Conservation (phyloP, 2,329 filamentous ascomycete genomes). For the Biscogniauxia sp. region DNA sequence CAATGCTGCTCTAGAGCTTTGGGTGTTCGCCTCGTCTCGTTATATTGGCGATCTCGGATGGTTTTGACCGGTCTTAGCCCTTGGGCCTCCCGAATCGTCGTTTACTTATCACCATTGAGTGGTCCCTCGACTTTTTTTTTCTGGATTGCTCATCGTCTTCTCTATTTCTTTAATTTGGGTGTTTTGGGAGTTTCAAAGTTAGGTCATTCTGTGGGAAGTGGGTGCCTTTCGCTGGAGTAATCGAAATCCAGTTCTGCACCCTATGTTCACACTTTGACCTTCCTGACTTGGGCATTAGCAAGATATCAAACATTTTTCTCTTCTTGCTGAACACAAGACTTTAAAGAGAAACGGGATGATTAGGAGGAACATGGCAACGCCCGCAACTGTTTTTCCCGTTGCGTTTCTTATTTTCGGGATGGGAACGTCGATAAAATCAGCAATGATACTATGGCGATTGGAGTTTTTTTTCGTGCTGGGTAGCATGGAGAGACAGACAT, state of each 20-base stretch:
- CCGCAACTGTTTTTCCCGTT: conserved; percentile 1
- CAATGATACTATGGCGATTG: neutral
- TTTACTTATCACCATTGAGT: neutral
- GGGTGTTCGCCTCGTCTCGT: conserved; percentile 2
- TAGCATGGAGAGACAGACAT: neutral
- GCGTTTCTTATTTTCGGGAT: neutral
- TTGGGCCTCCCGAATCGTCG: neutral
- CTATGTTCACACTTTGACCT: neutral
- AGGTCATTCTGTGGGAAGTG: neutral
- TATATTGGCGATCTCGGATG: conserved; percentile 5
- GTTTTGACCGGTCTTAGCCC: conserved; percentile 3
- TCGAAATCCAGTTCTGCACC: neutral
- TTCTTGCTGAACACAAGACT: neutral
- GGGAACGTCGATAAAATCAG: neutral
- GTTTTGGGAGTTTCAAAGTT: neutral
- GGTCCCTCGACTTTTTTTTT: neutral
- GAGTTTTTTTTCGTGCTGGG: neutral
- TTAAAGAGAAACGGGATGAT: neutral
- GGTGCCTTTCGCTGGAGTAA: neutral
- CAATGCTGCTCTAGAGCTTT: conserved; percentile 2
- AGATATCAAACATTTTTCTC: neutral
- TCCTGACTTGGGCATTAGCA: neutral
- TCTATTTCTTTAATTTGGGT: neutral
- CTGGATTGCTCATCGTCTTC: neutral
- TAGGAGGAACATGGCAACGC: neutral